These are phyloP conservation scores for Coniochaeta ligniaria DNA, from an alignment of 2,329 filamentous ascomycete genomes.

Conservation along the genomic window DNA sequence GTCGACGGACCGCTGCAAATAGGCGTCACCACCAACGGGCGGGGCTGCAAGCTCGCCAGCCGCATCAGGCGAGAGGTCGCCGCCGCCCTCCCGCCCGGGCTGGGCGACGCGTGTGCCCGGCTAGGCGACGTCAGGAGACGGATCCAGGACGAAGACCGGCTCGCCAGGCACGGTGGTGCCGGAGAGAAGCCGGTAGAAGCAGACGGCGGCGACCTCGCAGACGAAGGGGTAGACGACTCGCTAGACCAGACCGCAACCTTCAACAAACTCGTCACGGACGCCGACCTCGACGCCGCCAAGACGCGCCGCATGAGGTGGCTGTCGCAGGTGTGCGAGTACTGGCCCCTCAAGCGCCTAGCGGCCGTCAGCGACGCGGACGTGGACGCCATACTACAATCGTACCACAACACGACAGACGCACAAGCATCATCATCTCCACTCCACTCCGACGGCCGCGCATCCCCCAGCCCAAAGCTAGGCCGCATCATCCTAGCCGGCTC, in stretches of 20 bases:
- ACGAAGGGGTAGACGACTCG: constrained; percentile 47
- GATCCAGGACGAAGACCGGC: constrained; percentile 68
- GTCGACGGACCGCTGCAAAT: constrained; percentile 88
- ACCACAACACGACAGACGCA: constrained; percentile 30
- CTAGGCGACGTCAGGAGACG: constrained; percentile 66
- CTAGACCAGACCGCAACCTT: constrained; percentile 73
- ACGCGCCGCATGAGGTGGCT: constrained; percentile 87
- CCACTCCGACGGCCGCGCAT: no score
- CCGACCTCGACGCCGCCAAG: constrained; percentile 66
- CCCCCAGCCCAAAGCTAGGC: constrained; percentile 35
- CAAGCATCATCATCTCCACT: no score
- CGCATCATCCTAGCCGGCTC: constrained; percentile 84
- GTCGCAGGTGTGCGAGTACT: constrained; percentile 96
- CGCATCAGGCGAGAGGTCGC: constrained; percentile 85
- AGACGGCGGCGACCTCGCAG: constrained; percentile 12
- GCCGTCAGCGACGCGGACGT: constrained; percentile 75
- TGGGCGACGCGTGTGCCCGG: constrained; percentile 71
- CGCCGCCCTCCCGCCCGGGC: constrained; percentile 63
- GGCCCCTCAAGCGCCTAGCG: constrained; percentile 80
- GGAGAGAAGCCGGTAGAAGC: constrained; percentile 9
- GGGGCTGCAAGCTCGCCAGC: constrained; percentile 88
- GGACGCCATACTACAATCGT: constrained; percentile 66
- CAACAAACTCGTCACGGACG: constrained; percentile 72
- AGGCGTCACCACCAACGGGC: constrained; percentile 90
- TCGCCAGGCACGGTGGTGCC: neutral